phyloP scores from a whole-genome alignment of 2,329 filamentous ascomycete genomes.

The Talaromyces sp. region DNA sequence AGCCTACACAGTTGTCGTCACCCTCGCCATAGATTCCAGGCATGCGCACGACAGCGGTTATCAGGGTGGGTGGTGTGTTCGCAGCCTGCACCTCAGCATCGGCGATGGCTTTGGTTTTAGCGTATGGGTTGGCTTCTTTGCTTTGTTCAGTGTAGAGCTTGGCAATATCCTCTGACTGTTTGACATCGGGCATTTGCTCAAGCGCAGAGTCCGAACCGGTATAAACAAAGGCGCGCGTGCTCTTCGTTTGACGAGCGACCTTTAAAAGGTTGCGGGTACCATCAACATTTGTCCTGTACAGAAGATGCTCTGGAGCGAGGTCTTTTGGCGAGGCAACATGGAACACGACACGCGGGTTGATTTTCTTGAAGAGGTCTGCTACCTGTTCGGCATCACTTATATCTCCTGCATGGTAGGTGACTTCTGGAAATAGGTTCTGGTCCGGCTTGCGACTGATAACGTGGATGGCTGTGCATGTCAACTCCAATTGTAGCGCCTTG shows the following conservation, averaged over 20 bases:
- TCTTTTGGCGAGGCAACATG: slow-evolving; percentile 14
- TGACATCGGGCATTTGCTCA: slow-evolving; percentile 10
- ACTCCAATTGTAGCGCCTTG: slow-evolving; percentile 2
- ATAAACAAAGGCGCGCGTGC: slow-evolving; percentile 6
- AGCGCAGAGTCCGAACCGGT: slow-evolving; percentile 13
- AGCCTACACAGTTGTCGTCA: slow-evolving; percentile 5
- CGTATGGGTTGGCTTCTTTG: slow-evolving; percentile 9
- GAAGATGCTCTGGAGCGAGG: not conserved
- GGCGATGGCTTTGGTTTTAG: slow-evolving; percentile 13
- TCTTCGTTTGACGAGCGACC: slow-evolving; percentile 2
- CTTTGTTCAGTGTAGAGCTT: slow-evolving; percentile 13
- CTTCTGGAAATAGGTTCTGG: slow-evolving; percentile 1
- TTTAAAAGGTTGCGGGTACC: slow-evolving; percentile 10
- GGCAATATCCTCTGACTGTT: slow-evolving; percentile 10
- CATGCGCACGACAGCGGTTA: slow-evolving; percentile 12
- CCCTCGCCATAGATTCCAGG: slow-evolving; percentile 11
- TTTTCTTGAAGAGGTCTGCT: slow-evolving; percentile 6
- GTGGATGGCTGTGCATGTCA: slow-evolving; percentile 7
- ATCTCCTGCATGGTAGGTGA: slow-evolving; percentile 10
- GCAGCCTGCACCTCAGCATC: slow-evolving; percentile 13
- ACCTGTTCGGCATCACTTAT: slow-evolving; percentile 5
- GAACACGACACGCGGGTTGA: slow-evolving; percentile 9
- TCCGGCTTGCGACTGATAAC: not conserved
- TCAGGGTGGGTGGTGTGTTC: slow-evolving; percentile 1
- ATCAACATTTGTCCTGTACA: slow-evolving; percentile 6